phyloP scores from a whole-genome alignment of 2,329 filamentous ascomycete species.

The Scedosporium dehoogii region DNA sequence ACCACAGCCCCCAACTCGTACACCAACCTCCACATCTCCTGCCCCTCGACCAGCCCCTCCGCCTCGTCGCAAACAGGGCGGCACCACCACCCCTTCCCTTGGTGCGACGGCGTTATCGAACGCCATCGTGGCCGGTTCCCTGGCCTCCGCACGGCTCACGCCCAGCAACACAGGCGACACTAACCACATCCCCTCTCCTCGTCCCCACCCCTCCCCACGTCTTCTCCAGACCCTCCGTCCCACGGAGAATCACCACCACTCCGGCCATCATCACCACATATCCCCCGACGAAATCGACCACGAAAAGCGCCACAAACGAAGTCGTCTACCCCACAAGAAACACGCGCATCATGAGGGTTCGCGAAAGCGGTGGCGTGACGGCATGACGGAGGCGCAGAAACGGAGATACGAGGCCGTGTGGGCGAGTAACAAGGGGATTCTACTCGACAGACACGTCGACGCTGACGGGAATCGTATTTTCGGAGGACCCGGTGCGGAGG shows the following conservation, averaged over 20 bases:
- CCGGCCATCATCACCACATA: not conserved
- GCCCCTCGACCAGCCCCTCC: constrained; percentile 14
- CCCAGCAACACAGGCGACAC: constrained; percentile 26
- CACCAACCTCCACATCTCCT: constrained; percentile 8
- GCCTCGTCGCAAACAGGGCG: constrained; percentile 7
- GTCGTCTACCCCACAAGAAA: constrained; percentile 27
- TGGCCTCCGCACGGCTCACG: constrained; percentile 52
- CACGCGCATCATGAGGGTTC: constrained; percentile 70
- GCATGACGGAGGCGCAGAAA: constrained; percentile 61
- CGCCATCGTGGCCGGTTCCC: constrained; percentile 65
- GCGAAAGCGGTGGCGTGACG: constrained; percentile 66
- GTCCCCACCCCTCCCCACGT: constrained; percentile 36
- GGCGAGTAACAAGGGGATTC: constrained; percentile 66
- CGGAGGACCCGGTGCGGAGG: constrained; percentile 2
- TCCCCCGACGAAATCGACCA: constrained; percentile 31
- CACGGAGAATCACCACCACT: not conserved
- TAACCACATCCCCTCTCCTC: constrained; percentile 28
- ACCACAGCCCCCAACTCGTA: constrained; percentile 14
- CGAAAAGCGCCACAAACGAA: not conserved
- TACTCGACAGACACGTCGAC: constrained; percentile 22
- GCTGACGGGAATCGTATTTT: constrained; percentile 1
- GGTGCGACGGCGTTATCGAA: constrained; percentile 57
- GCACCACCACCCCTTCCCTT: constrained; percentile 20
- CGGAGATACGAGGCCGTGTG: constrained; percentile 77
- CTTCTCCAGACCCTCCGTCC: constrained; percentile 56